These are phyloP conservation scores for Neoscytalidium dimidiatum DNA, from an alignment of 2,329 filamentous ascomycete genomes.

Conservation along the genomic window DNA sequence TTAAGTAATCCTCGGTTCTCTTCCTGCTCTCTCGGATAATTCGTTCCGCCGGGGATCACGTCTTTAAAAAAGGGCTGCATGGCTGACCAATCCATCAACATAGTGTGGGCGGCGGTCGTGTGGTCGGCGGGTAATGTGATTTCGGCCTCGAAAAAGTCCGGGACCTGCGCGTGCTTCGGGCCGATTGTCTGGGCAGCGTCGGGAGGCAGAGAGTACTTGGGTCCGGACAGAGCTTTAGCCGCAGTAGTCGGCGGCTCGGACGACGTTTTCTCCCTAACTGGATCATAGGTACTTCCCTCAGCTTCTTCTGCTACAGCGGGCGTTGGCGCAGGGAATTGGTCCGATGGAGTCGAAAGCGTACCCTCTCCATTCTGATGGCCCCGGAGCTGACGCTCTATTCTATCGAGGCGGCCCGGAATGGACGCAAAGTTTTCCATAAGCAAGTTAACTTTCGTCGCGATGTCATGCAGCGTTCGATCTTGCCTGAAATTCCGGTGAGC, in stretches of 20 bases:
- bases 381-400: slow-evolving; percentile 17
- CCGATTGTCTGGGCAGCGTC: neutral
- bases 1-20: slow-evolving; percentile 72
- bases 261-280: slow-evolving; percentile 19
- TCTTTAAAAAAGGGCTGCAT: slow-evolving; percentile 59
- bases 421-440: slow-evolving; percentile 24
- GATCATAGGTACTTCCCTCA: slow-evolving; percentile 18
- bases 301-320: slow-evolving; percentile 18
- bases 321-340: slow-evolving; percentile 18
- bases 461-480: slow-evolving; percentile 54
- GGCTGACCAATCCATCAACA: slow-evolving; percentile 66
- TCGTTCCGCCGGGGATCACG: slow-evolving; percentile 30
- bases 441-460: slow-evolving; percentile 38
- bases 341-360: slow-evolving; percentile 20
- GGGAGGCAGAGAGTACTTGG: slow-evolving; percentile 28
- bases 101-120: slow-evolving; percentile 82
- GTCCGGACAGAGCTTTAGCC: slow-evolving; percentile 3
- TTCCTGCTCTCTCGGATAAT: slow-evolving; percentile 76
- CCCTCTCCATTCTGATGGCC: slow-evolving; percentile 20
- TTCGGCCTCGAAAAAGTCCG: slow-evolving; percentile 48
- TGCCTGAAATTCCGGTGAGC: slow-evolving; percentile 31
- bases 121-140: slow-evolving; percentile 81
- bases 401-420: slow-evolving; percentile 17
- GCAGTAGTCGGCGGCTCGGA: slow-evolving; percentile 15
- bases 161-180: slow-evolving; percentile 32